Conservation (phyloP, 2,329 filamentous ascomycete species). For the Diplocarpon rosae region DNA sequence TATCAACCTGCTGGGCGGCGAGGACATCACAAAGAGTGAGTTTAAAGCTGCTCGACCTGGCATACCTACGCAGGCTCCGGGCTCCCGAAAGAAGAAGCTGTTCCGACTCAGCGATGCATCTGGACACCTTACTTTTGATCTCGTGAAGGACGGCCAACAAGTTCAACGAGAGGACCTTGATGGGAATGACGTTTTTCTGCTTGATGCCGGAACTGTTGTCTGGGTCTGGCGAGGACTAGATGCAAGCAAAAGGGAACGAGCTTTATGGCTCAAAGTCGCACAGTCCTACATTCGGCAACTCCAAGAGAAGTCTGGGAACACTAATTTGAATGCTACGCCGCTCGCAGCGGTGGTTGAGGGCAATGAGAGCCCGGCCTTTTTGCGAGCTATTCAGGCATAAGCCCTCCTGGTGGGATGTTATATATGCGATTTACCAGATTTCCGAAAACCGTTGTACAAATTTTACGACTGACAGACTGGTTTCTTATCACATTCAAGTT, state of each 20-base stretch:
- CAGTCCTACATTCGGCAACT: constrained; percentile 40
- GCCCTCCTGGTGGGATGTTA: background rate
- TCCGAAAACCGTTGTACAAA: no score
- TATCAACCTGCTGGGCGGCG: constrained; percentile 44
- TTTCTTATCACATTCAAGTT: no score
- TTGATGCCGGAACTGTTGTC: constrained; percentile 45
- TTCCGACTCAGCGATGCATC: constrained; percentile 53
- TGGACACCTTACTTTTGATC: constrained; percentile 44
- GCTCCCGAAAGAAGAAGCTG: constrained; percentile 31
- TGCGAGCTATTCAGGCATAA: constrained; percentile 9
- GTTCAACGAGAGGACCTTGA: constrained; percentile 41
- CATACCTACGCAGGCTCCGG: constrained; percentile 17
- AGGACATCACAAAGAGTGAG: constrained; percentile 30
- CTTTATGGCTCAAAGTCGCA: constrained; percentile 48
- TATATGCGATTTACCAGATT: no score
- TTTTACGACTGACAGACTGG: no score
- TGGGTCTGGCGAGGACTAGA: constrained; percentile 57
- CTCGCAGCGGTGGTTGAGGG: constrained; percentile 48
- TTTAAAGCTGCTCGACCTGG: constrained; percentile 33
- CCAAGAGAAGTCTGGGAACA: constrained; percentile 5
- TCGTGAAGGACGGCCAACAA: constrained; percentile 43
- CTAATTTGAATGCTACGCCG: constrained; percentile 28
- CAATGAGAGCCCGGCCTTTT: constrained; percentile 41
- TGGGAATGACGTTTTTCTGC: constrained; percentile 49
- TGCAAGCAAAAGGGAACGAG: constrained; percentile 47